Percentiles rank a stretch among this genome's conserved stretches.
Conservation (phyloP, 352 stramenopile genomes). For the Pythium phragmiticola region DNA sequence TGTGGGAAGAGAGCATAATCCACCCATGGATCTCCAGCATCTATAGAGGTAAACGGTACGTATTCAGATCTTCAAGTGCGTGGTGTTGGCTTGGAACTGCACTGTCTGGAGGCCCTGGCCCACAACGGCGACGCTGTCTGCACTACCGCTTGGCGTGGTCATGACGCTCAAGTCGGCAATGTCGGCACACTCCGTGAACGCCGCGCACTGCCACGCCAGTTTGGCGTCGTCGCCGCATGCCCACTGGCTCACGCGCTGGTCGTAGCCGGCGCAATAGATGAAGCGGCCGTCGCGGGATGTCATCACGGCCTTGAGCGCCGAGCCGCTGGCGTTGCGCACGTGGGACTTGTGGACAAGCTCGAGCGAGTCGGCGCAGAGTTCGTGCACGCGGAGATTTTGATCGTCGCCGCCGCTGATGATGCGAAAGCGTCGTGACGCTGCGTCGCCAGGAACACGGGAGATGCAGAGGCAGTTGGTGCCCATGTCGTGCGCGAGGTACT, state of each 20-base stretch:
- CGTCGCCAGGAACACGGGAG: conserved; percentile 13
- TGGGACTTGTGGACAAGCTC: conserved; percentile 34
- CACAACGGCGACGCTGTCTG: conserved; percentile 53
- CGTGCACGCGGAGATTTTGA: conserved; percentile 53
- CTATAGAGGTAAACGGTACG: conserved; percentile 1
- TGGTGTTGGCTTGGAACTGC: conserved; percentile 28
- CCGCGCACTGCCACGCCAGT: conserved; percentile 55
- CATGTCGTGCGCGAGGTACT: conserved; percentile 84
- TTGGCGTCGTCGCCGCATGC: conserved; percentile 18
- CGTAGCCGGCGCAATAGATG: conserved; percentile 75
- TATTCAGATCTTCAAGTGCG: neutral
- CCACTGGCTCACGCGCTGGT: conserved; percentile 84
- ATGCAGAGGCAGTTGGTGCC: conserved; percentile 73
- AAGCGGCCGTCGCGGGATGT: conserved; percentile 40
- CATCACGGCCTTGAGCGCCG: conserved; percentile 76
- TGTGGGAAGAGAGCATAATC: too few relatives aligned
- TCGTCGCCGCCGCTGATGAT: conserved; percentile 83
- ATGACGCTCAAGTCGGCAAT: conserved; percentile 62
- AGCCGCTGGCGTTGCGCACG: conserved; percentile 70
- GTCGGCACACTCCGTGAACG: conserved; percentile 79
- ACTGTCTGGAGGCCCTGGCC: conserved; percentile 78
- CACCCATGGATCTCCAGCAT: neutral
- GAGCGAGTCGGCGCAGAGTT: conserved; percentile 41
- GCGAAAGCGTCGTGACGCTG: conserved; percentile 33
- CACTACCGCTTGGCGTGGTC: neutral